Evolutionary conservation across 2,329 filamentous ascomycete species (phyloP), one percentile per base, ranked within the genome.

Genomic region (Colletotrichum truncatum): DNA sequence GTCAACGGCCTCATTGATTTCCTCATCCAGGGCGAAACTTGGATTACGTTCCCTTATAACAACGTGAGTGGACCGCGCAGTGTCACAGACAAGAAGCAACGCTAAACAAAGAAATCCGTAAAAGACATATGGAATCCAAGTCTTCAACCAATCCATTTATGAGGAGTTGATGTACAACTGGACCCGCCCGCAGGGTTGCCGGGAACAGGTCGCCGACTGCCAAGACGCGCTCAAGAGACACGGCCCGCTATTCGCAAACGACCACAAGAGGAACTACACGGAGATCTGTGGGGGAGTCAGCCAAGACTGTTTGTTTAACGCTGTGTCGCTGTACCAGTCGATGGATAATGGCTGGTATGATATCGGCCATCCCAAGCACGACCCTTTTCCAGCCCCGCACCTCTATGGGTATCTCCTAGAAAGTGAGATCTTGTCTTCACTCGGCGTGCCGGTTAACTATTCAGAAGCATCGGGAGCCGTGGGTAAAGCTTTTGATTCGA

Each of bases 1-100:
- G 80, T 92, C 64, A 92, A 93, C 73, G 91, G 90, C 6, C 87
- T 89, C 67, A 80, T 93, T 36, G 91, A 94, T 70, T 81, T 85
- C 67, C 73, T 88, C 16, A 81, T 88, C 1, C 89, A 93, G 75
- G 80, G 80, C 3, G 84, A 86, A 4, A 85, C 78, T 67, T 88
- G 85, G 69, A 82, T 87, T 2, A 72, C 76, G 4, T 89, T 89
- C 72, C 85, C 86, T 6, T 81, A 82, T 66, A 86, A 88, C 71
- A 92, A 92, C 72, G 88, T 10, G n/a, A 61, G 62, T 51, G 4
- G 9, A 12, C 0, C 3, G 3, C 16, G 1, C 2, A 7, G 4
- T 1, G 14, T 14, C 1, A 1, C 3, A 8, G 14, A 3, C n/a
- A 4, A 12, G 7, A 2, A 21, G 5, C 6, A 2, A 28, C 16